Percentiles rank a stretch among this genome's conserved stretches.
These are phyloP conservation scores for Linanthus parryae DNA, from an alignment of 148 eudicot genomes.

Conservation along the genomic window DNA sequence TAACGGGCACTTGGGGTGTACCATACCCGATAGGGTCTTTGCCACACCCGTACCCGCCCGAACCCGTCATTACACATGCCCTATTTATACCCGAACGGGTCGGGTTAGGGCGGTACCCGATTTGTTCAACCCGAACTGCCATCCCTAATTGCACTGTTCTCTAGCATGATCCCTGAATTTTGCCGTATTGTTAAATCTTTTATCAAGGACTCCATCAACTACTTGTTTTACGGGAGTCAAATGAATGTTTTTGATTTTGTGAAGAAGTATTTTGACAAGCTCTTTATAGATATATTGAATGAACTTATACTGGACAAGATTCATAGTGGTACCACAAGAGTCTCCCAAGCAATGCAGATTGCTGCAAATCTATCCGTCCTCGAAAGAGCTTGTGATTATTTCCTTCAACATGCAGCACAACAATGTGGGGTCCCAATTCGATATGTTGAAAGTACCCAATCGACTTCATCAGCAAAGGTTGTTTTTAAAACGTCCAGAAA, in stretches of 20 bases:
- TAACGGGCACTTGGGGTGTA: too few species aligned
- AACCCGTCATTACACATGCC: too few species aligned
- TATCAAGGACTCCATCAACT: slow-evolving; percentile 76
- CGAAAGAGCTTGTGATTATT: slow-evolving; percentile 84
- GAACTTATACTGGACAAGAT: slow-evolving; percentile 61
- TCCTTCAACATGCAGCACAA: slow-evolving; percentile 68
- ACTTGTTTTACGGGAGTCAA: slow-evolving; percentile 70
- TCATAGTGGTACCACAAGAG: slow-evolving; percentile 53
- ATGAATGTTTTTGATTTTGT: slow-evolving; percentile 59
- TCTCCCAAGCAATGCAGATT: slow-evolving; percentile 88
- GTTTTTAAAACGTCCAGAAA: slow-evolving; percentile 80
- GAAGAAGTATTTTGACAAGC: slow-evolving; percentile 70
- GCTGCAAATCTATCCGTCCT: slow-evolving; percentile 84
- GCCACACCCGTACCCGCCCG: too few species aligned
- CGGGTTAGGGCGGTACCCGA: too few species aligned
- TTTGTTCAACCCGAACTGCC: too few species aligned
- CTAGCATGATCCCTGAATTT: slow-evolving; percentile 80
- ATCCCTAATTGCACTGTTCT: slow-evolving; percentile 93
- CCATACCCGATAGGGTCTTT: too few species aligned
- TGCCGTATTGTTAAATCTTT: slow-evolving; percentile 79
- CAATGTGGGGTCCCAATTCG: slow-evolving; percentile 66
- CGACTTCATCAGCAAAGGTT: slow-evolving; percentile 65
- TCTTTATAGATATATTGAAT: slow-evolving; percentile 75
- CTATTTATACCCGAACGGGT: too few species aligned
- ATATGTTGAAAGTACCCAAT: slow-evolving; percentile 51